These are phyloP conservation scores for Rosa lucieae DNA, from an alignment of 306 rosid species.

Conservation along the genomic window DNA sequence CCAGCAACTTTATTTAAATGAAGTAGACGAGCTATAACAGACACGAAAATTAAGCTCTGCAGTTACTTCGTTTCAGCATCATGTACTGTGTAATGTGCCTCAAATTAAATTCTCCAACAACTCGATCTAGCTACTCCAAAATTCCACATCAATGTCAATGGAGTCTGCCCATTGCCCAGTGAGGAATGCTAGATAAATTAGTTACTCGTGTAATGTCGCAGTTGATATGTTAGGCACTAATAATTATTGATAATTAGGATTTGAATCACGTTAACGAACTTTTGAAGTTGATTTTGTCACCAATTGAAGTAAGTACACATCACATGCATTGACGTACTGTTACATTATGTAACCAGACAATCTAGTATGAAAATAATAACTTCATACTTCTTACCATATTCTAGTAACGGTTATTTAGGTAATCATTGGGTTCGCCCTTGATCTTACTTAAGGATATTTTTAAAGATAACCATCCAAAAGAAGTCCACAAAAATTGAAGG, in stretches of 20 bases:
- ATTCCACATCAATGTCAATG: neutral
- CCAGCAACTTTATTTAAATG: neutral
- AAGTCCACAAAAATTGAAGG: neutral
- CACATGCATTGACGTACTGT: neutral
- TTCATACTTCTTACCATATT: too few species aligned
- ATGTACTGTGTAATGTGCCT: neutral
- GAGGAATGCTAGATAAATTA: neutral
- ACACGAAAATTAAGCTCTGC: neutral
- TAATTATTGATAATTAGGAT: too few species aligned
- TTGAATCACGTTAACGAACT: too few species aligned
- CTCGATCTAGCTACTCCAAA: neutral
- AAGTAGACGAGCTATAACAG: neutral
- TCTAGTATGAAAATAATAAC: neutral
- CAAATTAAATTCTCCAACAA: constrained; percentile 6
- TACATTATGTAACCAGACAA: neutral
- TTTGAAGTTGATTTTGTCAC: too few species aligned
- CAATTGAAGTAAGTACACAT: too few species aligned
- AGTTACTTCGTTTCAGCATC: neutral
- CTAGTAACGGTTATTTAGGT: too few species aligned
- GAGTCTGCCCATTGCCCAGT: neutral
- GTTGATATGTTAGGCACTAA: too few species aligned
- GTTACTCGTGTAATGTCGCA: neutral
- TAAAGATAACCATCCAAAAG: neutral
- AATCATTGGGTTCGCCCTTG: neutral
- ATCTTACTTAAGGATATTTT: neutral